Evolutionary conservation across 306 rosid species (phyloP), one percentile per base, ranked within the genome.

Genomic region (Quercus variabilis): DNA sequence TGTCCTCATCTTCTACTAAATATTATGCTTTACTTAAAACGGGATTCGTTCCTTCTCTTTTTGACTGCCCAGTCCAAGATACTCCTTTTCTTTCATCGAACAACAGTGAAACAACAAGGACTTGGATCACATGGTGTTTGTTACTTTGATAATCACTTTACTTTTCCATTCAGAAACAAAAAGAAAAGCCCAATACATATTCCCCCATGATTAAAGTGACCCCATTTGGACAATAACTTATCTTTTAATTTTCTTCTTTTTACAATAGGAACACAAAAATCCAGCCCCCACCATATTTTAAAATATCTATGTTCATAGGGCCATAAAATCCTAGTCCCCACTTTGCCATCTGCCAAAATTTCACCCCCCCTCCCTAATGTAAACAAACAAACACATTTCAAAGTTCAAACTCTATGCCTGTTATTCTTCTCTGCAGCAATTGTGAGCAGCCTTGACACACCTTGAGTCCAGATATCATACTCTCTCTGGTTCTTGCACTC

Each of bases 391-490:
- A 64, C 46, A 30, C 31, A 63, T 28, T 38, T 87, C 87, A 90
- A 51, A 68, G 23, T 38, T 87, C 87, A 90, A 51, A 75, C 75
- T 65, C 88, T 84, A 80, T 90, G 92, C 81, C 81, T 90, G 58
- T 33, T 79, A 80, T 73, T 83, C 88, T 73, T 90, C 72, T 93
- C 98, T 17, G 88, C 91, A 26, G 89, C 91, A 84, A 88, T 65
- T 46, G 90, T 74, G 72, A 96, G 88, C 55, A 96, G 99, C 85
- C 94, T 89, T 5, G 94, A 76, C 5, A 93, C 97, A 3, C 99
- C 99, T 19, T 83, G 93, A 74, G 98, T 96, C 99, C 98, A 96
- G 20, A 93, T 82, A 71, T 93, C 98, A 75, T 93, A 90, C 55
- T 96, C 99, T 60, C 89, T 90, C 55, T 93, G 92, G 81, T 82